Evolutionary conservation across 805 yeast genomes (phyloP), one percentile per base, ranked within the genome.

Genomic region (Torulaspora quercuum): DNA sequence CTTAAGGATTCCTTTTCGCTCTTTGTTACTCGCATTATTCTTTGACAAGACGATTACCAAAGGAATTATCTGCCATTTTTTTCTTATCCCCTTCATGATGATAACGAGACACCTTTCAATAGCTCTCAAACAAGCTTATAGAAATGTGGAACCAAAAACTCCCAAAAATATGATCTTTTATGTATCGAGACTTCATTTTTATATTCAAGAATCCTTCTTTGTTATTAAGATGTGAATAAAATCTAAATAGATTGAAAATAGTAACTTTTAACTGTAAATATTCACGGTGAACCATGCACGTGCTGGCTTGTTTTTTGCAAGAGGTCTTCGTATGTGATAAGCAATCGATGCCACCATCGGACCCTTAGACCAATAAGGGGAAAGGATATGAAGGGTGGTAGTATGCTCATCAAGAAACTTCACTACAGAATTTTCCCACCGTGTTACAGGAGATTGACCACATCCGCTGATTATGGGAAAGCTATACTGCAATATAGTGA

Each of bases 401-500:
- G 8, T 12, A 32, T 32, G 35, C 11, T 7, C 18, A 4, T 18
- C 12, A 8, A 24, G 29, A 18, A n/a, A n/a, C n/a, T n/a, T n/a
- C n/a, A n/a, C n/a, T n/a, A 21, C 6, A 17, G 15, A 25, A 25
- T 22, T 12, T 15, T 32, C 6, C 20, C 26, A 3, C 18, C 9
- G 19, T 6, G 23, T 6, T 12, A 7, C n/a, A 34, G 37, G 12
- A n/a, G 21, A 11, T 26, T 39, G 41, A 42, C 41, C n/a, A 14
- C 25, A 25, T 13, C 29, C 42, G 37, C 20, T 4, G 26, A 13
- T 13, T 4, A 4, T 19, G 13, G 23, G 3, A 26, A 18, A 17
- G 56, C 49, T 6, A 13, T 40, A 6, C 46, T 54, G n/a, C 36
- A 30, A n/a, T 54, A 41, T 35, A 32, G 62, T 1, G 45, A 42